Evolutionary conservation across 208 protist genomes (phyloP), one percentile per base, ranked within the genome.

Genomic region (Crithidia acanthocephali): DNA sequence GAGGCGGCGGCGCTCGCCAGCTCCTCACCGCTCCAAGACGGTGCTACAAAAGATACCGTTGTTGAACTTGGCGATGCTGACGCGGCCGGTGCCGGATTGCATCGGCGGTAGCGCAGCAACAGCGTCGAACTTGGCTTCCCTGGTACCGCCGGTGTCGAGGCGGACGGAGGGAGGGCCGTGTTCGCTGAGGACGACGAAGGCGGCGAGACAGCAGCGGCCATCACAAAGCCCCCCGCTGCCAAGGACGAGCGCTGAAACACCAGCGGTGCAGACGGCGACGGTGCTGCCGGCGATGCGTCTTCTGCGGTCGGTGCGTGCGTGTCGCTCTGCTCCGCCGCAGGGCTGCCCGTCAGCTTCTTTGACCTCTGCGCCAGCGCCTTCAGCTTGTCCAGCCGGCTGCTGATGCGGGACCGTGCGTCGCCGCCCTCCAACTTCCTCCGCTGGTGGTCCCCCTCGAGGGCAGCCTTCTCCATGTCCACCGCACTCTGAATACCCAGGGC

Each of bases 41-140:
- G n/a, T n/a, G n/a, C n/a, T n/a, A n/a, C n/a, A n/a, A n/a, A n/a
- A n/a, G n/a, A n/a, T n/a, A n/a, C n/a, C n/a, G n/a, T n/a, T n/a
- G n/a, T n/a, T n/a, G n/a, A n/a, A n/a, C n/a, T n/a, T n/a, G n/a
- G n/a, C n/a, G n/a, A n/a, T n/a, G n/a, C 37, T 44, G 37, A 44
- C 16, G 47, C 28, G 2, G 45, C 25, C 8, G 7, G 16, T 1
- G 57, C 20, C 2, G 72, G 64, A 55, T 48, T 71, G 32, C 75
- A 58, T 10, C 63, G 58, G 11, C 59, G 25, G 69, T 81, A 92
- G 45, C 86, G 80, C 18, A 96, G 58, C 11, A 92, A 85, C 51
- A 96, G 73, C 18, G 88, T 91, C 2, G 88, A 92, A 60, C 91
- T 96, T 15, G 91, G 91, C 62, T 87, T 92, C 10, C 91, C 91